Conservation (phyloP, 108 stramenopile genomes). For the Cyclotella atomus region DNA sequence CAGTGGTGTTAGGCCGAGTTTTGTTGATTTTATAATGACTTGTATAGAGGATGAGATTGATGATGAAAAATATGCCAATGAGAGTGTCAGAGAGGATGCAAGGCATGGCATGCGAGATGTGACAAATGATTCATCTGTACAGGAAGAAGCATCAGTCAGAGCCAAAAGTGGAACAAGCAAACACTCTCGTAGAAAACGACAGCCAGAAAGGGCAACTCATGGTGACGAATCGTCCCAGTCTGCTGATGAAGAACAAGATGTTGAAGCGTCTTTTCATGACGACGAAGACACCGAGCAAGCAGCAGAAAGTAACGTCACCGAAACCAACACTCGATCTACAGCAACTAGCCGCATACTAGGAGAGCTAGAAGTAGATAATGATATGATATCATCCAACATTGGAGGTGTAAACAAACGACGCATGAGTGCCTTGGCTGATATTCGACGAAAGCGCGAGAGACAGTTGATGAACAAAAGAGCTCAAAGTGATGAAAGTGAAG, state of each 20-base stretch:
- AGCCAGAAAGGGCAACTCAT: background rate
- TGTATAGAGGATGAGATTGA: slow-evolving; percentile 60
- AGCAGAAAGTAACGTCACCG: background rate
- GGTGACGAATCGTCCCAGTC: background rate
- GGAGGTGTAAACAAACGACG: slow-evolving; percentile 9
- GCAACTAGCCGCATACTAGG: slow-evolving; percentile 33
- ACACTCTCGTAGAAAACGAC: background rate
- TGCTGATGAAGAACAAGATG: slow-evolving; percentile 4
- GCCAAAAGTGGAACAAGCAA: background rate
- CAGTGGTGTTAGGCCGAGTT: slow-evolving; percentile 46
- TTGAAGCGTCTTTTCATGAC: background rate
- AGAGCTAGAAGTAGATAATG: slow-evolving; percentile 42
- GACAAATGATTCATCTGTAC: slow-evolving; percentile 11
- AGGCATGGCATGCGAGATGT: slow-evolving; percentile 11
- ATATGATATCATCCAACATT: slow-evolving; percentile 26
- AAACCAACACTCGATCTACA: background rate
- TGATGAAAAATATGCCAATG: slow-evolving; percentile 14
- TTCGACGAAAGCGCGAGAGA: slow-evolving; percentile 32
- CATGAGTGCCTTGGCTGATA: slow-evolving; percentile 40
- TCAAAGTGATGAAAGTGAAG: slow-evolving; percentile 6
- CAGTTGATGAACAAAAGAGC: slow-evolving; percentile 12
- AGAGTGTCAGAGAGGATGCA: background rate
- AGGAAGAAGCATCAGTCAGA: background rate
- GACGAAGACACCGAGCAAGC: background rate
- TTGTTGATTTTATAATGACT: slow-evolving; percentile 73